A percentile compares a stretch with the other conserved stretches of the same genome.
phyloP scores from a whole-genome alignment of 208 protist genomes.

The Trypanosoma avium region DNA sequence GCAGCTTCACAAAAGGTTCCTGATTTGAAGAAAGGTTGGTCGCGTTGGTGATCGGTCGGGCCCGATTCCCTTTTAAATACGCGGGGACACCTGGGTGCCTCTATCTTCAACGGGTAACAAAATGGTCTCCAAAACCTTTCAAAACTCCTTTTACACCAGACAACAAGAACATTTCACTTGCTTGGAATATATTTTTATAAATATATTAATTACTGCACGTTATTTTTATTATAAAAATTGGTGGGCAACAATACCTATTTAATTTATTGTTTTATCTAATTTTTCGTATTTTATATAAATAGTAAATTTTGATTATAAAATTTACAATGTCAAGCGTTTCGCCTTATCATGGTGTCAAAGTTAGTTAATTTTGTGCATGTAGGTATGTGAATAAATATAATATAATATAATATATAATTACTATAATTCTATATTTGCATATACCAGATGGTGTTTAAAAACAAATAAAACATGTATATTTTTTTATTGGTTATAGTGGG shows the following conservation, averaged over 20 bases:
- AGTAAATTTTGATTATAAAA: constrained; percentile 85
- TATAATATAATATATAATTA: constrained; percentile 72
- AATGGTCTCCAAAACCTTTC: constrained; percentile 20
- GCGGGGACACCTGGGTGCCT: no score
- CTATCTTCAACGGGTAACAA: constrained; percentile 7
- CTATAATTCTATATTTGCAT: constrained; percentile 40
- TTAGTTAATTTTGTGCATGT: constrained; percentile 64
- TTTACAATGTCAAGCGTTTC: constrained; percentile 63
- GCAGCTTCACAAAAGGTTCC: no score
- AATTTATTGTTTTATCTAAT: constrained; percentile 62
- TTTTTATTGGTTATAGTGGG: constrained; percentile 53
- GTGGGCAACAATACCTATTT: constrained; percentile 67
- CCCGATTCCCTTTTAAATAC: constrained; percentile 30
- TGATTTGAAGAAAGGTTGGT: no score
- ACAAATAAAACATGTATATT: constrained; percentile 33
- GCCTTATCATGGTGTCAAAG: constrained; percentile 79
- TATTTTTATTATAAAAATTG: constrained; percentile 89
- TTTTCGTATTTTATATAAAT: constrained; percentile 63
- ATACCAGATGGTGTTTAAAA: constrained; percentile 34
- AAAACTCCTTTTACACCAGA: constrained; percentile 19
- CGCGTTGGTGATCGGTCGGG: constrained; percentile 16
- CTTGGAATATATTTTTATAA: constrained; percentile 78
- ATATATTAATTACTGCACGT: constrained; percentile 89
- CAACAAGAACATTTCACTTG: constrained; percentile 44
- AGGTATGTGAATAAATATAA: constrained; percentile 73